Percentiles rank a stretch among this genome's conserved stretches.
Conservation (phyloP, 768 basidiomycete genomes). For the Agrocybe pediades region DNA sequence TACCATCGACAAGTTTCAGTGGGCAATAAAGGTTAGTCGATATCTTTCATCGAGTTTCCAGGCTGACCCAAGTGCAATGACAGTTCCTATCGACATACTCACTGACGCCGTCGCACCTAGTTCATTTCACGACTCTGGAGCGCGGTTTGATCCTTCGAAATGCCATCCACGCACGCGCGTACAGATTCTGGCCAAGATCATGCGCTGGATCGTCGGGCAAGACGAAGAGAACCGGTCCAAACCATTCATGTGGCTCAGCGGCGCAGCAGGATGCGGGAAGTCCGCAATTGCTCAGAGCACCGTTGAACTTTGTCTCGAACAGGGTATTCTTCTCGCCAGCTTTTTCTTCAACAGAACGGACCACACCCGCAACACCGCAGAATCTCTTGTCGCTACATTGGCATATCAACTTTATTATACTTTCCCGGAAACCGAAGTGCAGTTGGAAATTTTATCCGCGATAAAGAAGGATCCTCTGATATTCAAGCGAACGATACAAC, state of each 20-base stretch:
- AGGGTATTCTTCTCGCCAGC: conserved; percentile 1
- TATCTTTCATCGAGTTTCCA: no score
- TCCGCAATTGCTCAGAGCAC: neutral
- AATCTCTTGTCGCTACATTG: conserved; percentile 6
- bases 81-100: no score
- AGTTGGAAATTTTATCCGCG: no score
- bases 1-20: no score
- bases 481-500: no score
- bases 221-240: neutral
- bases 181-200: neutral
- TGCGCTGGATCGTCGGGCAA: neutral
- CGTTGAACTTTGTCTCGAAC: conserved; percentile 5
- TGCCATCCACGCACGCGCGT: neutral
- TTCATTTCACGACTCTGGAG: neutral
- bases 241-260: neutral
- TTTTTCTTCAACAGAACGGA: conserved; percentile 14
- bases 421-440: no score
- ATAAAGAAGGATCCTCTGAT: no score
- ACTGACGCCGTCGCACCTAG: neutral
- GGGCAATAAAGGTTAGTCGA: no score
- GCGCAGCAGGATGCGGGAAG: neutral
- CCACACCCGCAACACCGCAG: neutral
- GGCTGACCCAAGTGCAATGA: no score
- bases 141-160: neutral
- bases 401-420: conserved; percentile 10